Conservation (phyloP, 352 stramenopile species). For the Albugo candida region DNA sequence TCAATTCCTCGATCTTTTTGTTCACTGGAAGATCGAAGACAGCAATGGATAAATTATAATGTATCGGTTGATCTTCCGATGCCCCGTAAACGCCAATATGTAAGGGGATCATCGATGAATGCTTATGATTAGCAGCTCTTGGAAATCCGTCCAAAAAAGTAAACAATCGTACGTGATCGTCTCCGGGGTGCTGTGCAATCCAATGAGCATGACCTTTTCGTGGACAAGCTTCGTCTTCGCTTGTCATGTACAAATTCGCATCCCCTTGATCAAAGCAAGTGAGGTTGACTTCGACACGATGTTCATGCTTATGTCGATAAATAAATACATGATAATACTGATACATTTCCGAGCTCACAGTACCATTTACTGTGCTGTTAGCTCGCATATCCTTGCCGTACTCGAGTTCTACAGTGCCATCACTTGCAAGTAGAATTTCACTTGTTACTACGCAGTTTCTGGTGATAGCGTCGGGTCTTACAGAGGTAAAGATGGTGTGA, state of each 20-base stretch:
- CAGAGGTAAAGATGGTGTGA: no score
- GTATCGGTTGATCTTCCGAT: slow-evolving; percentile 18
- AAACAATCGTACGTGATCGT: slow-evolving; percentile 37
- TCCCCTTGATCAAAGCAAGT: slow-evolving; percentile 15
- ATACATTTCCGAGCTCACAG: slow-evolving; percentile 25
- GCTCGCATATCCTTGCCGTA: slow-evolving; percentile 29
- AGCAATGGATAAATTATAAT: slow-evolving; percentile 16
- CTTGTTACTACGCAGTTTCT: neutral
- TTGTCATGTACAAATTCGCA: slow-evolving; percentile 52
- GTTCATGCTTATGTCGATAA: slow-evolving; percentile 51
- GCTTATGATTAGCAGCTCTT: slow-evolving; percentile 17
- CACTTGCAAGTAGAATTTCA: slow-evolving; percentile 48
- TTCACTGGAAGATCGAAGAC: slow-evolving; percentile 38
- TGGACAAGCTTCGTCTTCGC: slow-evolving; percentile 32
- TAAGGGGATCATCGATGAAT: slow-evolving; percentile 31
- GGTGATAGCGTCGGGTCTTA: no score
- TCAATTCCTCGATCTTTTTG: slow-evolving; percentile 15
- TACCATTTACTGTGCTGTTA: slow-evolving; percentile 47
- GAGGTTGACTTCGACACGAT: slow-evolving; percentile 48
- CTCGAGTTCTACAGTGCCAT: slow-evolving; percentile 32
- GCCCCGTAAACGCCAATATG: slow-evolving; percentile 50
- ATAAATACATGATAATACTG: slow-evolving; percentile 63
- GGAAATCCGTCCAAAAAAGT: slow-evolving; percentile 69
- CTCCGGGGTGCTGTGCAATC: slow-evolving; percentile 38
- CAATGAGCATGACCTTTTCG: slow-evolving; percentile 38